A percentile compares a stretch with the other conserved stretches of the same genome.
phyloP scores from a whole-genome alignment of 495 filamentous ascomycete genomes.

The Xylaria curta region DNA sequence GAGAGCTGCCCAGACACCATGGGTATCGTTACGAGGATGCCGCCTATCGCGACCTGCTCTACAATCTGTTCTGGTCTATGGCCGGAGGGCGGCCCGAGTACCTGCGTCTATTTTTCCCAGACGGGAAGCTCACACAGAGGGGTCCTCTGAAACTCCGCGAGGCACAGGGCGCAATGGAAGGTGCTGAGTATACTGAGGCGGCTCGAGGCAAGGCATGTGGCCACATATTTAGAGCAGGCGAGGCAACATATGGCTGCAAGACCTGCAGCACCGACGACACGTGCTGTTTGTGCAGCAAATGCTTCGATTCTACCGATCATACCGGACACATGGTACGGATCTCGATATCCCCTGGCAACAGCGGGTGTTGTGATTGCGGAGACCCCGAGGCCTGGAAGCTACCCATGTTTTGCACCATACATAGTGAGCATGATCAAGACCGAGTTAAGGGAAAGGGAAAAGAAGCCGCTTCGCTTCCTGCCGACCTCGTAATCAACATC shows the following conservation, averaged over 20 bases:
- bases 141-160: constrained; percentile 76
- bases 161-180: constrained; percentile 90
- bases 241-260: constrained; percentile 91
- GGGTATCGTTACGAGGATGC: constrained; percentile 73
- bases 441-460: constrained; percentile 71
- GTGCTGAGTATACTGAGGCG: constrained; percentile 91
- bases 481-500: constrained; percentile 75
- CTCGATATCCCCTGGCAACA: constrained; percentile 83
- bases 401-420: constrained; percentile 91
- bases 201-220: constrained; percentile 95
- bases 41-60: constrained; percentile 72
- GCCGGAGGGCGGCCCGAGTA: constrained; percentile 74
- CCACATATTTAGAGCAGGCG: constrained; percentile 91
- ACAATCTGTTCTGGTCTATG: constrained; percentile 84
- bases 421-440: constrained; percentile 66
- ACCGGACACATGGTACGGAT: constrained; percentile 91
- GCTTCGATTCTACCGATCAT: constrained; percentile 95
- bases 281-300: constrained; percentile 84
- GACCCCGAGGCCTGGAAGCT: constrained; percentile 91
- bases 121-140: constrained; percentile 62
- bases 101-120: constrained; percentile 78
- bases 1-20: constrained; percentile 71
- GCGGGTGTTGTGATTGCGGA: constrained; percentile 96
- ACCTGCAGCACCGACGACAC: constrained; percentile 91
- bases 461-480: constrained; percentile 63